Conservation (phyloP, 345 rosid species). For the Boechera retrofracta region DNA sequence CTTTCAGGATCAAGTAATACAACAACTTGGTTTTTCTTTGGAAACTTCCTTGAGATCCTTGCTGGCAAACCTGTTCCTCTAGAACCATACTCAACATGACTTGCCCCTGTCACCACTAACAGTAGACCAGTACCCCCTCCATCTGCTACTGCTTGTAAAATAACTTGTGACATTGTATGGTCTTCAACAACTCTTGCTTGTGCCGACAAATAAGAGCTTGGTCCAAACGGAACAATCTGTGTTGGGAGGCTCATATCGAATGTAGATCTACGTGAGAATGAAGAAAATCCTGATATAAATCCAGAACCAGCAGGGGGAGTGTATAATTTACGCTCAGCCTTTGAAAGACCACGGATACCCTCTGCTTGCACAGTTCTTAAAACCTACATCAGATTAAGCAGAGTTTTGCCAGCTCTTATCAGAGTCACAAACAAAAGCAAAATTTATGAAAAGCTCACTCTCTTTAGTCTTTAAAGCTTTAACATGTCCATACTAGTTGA, state of each 20-base stretch:
- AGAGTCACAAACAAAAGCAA: constrained; percentile 5
- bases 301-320: constrained; percentile 97
- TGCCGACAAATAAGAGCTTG: constrained; percentile 84
- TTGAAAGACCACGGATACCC: constrained; percentile 85
- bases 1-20: constrained; percentile 91
- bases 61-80: constrained; percentile 91
- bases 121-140: constrained; percentile 72
- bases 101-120: constrained; percentile 82
- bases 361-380: constrained; percentile 91
- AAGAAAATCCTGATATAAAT: constrained; percentile 81
- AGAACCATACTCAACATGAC: constrained; percentile 80
- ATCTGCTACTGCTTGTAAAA: constrained; percentile 61
- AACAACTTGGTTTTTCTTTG: constrained; percentile 84
- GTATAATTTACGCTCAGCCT: constrained; percentile 74
- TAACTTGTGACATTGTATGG: constrained; percentile 78
- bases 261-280: constrained; percentile 67
- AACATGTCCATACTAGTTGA: constrained; percentile 27
- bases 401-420: constrained; percentile 22
- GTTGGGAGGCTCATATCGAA: constrained; percentile 57
- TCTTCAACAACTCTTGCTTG: constrained; percentile 93
- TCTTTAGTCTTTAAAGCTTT: constrained; percentile 20
- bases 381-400: constrained; percentile 54
- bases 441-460: neutral
- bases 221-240: constrained; percentile 76
- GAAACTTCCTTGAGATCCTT: constrained; percentile 84